Evolutionary conservation across 495 filamentous ascomycete genomes (phyloP).

Genomic region (Penicillium waksmanii): DNA sequence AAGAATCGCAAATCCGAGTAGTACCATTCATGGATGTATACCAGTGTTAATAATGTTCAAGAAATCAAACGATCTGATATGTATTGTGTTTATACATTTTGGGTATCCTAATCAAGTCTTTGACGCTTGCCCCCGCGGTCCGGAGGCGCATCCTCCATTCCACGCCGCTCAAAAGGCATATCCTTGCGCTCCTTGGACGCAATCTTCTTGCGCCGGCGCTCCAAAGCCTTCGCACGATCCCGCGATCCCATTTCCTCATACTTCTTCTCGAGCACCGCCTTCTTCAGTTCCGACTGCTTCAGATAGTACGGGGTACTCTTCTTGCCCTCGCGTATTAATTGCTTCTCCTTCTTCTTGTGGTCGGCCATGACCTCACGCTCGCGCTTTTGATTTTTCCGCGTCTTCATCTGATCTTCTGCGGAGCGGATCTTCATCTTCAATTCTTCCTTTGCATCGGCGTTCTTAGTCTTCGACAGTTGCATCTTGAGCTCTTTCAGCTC

Average conservation of each 20-base stretch:
- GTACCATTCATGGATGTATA: no score
- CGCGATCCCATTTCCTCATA: conserved; percentile 79
- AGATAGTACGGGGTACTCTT: conserved; percentile 88
- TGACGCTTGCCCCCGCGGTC: conserved; percentile 35
- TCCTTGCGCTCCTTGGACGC: conserved; percentile 78
- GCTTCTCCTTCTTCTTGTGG: conserved; percentile 82
- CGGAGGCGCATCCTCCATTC: conserved; percentile 23
- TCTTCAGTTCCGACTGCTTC: conserved; percentile 90
- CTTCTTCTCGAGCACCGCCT: conserved; percentile 74
- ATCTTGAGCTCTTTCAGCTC: conserved; percentile 76
- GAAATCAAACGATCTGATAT: no score
- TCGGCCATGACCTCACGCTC: conserved; percentile 66
- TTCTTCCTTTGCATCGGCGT: conserved; percentile 60
- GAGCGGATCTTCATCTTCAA: conserved; percentile 68
- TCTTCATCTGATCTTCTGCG: conserved; percentile 70
- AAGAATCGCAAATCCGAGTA: no score
- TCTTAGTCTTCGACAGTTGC: conserved; percentile 67
- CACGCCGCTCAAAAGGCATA: conserved; percentile 70
- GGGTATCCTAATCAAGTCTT: conserved; percentile 27
- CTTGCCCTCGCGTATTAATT: conserved; percentile 83
- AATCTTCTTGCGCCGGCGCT: conserved; percentile 83
- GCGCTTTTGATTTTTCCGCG: conserved; percentile 67
- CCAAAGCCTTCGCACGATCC: conserved; percentile 78
- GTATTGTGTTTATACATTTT: no score
- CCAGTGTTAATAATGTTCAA: no score